phyloP scores from a whole-genome alignment of 306 rosid genomes.

The Rubus parviflorus region DNA sequence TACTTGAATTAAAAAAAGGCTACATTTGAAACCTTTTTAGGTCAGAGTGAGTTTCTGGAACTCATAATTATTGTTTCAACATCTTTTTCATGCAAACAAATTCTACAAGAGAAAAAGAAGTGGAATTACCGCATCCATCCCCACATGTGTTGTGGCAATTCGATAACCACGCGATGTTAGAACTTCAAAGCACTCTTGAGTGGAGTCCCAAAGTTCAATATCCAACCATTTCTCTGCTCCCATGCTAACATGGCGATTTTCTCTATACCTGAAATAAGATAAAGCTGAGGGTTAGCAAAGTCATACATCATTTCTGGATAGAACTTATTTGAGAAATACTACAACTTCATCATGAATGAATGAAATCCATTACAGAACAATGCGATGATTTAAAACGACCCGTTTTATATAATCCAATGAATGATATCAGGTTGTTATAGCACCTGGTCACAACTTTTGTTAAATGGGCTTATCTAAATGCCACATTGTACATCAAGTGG shows the following conservation, averaged over 20 bases:
- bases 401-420: background rate
- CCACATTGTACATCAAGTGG: background rate
- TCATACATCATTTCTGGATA: background rate
- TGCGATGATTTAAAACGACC: background rate
- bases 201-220: conserved; percentile 87
- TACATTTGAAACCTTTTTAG: background rate
- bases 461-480: background rate
- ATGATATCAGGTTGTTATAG: background rate
- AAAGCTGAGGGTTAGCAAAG: background rate
- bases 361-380: background rate
- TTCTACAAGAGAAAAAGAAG: background rate
- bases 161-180: conserved; percentile 82
- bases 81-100: background rate
- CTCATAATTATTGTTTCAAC: background rate
- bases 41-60: background rate
- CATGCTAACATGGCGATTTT: conserved; percentile 97
- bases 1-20: background rate
- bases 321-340: background rate
- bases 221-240: conserved; percentile 99
- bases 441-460: background rate
- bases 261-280: conserved; percentile 69
- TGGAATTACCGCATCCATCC: conserved; percentile 64
- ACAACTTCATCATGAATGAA: background rate
- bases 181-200: conserved; percentile 63
- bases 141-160: conserved; percentile 87